A percentile compares a stretch with the other conserved stretches of the same genome.
phyloP scores from a whole-genome alignment of 257 asterid species.

The Asclepias syriaca region DNA sequence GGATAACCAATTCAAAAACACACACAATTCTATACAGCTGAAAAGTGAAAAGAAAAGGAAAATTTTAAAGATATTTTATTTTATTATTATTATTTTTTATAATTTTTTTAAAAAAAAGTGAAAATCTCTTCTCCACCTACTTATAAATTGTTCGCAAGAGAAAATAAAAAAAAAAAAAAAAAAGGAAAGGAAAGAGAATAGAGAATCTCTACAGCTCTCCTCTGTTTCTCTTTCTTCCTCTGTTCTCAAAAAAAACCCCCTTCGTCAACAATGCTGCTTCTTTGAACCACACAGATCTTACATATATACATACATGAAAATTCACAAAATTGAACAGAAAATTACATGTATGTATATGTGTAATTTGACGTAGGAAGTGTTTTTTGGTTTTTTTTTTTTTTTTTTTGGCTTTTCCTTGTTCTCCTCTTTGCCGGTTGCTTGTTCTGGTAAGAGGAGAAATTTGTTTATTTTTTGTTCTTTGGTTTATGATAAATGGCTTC shows the following conservation, averaged over 20 bases:
- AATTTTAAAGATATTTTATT: not conserved
- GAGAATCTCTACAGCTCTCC: slow-evolving; percentile 30
- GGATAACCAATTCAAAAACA: not conserved
- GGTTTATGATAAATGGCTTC: slow-evolving; percentile 47
- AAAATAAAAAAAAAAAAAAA: slow-evolving; percentile 1
- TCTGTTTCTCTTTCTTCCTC: not conserved
- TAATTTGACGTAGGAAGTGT: slow-evolving; percentile 16
- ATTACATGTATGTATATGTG: slow-evolving; percentile 12
- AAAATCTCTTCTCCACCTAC: not conserved
- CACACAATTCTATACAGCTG: not conserved
- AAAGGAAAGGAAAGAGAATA: slow-evolving; percentile 19
- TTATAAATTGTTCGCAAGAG: slow-evolving; percentile 1
- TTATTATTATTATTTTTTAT: no score
- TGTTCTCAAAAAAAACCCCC: slow-evolving; percentile 7
- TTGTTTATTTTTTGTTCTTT: not conserved
- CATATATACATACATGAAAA: slow-evolving; percentile 26
- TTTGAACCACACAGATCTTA: slow-evolving; percentile 36
- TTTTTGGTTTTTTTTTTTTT: no score
- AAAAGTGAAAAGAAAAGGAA: not conserved
- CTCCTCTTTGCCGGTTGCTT: slow-evolving; percentile 1
- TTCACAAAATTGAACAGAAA: slow-evolving; percentile 16
- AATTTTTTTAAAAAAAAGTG: not conserved
- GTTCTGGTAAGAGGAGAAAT: not conserved
- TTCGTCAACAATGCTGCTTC: slow-evolving; percentile 28
- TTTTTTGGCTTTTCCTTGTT: not conserved